Conservation (phyloP, 805 yeast species). For the Debaryomyces maramus region DNA sequence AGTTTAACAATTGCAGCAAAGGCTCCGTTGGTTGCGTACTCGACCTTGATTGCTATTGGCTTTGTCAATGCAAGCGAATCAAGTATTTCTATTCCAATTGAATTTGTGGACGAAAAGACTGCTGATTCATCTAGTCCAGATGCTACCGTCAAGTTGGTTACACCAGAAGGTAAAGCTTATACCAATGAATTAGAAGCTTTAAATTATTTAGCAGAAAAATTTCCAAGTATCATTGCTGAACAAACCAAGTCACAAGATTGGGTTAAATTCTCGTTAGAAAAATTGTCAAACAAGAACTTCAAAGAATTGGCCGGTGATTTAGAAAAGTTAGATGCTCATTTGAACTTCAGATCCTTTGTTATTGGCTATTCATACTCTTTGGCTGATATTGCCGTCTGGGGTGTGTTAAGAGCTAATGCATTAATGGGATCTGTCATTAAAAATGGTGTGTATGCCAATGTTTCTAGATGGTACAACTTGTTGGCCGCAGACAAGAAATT, state of each 20-base stretch:
- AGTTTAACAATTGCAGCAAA: conserved; percentile 75
- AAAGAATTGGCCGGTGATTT: conserved; percentile 76
- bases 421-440: conserved; percentile 89
- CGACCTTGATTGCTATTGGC: conserved; percentile 75
- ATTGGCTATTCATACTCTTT: conserved; percentile 64
- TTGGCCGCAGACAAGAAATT: conserved; percentile 67
- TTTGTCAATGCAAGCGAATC: conserved; percentile 54
- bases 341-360: conserved; percentile 81
- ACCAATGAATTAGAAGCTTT: conserved; percentile 48
- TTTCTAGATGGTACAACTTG: conserved; percentile 90
- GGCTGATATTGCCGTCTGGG: conserved; percentile 92
- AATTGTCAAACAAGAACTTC: conserved; percentile 81
- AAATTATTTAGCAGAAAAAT: conserved; percentile 49
- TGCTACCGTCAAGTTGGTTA: conserved; percentile 44
- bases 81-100: conserved; percentile 55
- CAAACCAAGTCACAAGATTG: conserved; percentile 53
- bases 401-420: conserved; percentile 88
- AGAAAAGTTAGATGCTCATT: conserved; percentile 77
- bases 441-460: conserved; percentile 78
- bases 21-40: conserved; percentile 80
- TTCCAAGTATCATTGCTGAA: conserved; percentile 46
- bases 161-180: conserved; percentile 43
- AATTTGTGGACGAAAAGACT: conserved; percentile 68
- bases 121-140: conserved; percentile 45
- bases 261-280: conserved; percentile 65